Base-by-base conservation (phyloP, 129 eudicot species). In the Sambucus nigra region DNA sequence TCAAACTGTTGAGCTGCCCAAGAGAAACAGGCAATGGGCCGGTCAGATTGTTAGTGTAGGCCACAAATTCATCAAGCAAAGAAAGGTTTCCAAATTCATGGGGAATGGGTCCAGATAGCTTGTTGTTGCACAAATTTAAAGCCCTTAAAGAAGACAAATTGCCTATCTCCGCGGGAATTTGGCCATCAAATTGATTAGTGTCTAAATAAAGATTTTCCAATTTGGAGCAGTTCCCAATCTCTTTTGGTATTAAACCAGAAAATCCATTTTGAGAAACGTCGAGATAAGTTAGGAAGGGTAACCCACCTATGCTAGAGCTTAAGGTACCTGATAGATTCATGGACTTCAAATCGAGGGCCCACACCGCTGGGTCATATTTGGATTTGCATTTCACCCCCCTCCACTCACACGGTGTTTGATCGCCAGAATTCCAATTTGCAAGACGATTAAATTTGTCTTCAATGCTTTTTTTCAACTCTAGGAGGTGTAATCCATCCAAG, bases 271-370 rank as follows among this genome's bases (percentile, higher is more conserved):
- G 18, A 12, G 99, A 78, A 39, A 92, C 65, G 66, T 92, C 73
- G 57, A 92, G 82, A 62, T 24, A 69, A 22, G 59, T 60, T 21
- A 92, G 73, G 25, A 66, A 65, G 32, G 15, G 14, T 64, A 92
- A 58, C 54, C 76, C 70, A 26, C 92, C 89, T 65, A 92, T 75
- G 51, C 79, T 74, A 13, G 82, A 54, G 69, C 71, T 78, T 41
- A 92, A 26, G n/a, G 76, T 75, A 18, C 99, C 99, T 9, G 99
- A 86, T 52, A 92, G 96, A 51, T 86, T 92, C 75, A 71, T 19
- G 0, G 65, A 68, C 14, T 24, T 50, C 61, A 92, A 67, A 73
- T 82, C 71, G 16, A 92, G 84, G 57, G 96, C 76, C 63, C 55
- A 45, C 35, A 86, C 88, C 1, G 66, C 61, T 1, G 71, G 79